Percentiles rank a stretch among this genome's conserved stretches.
These are phyloP conservation scores for Kockiozyma suomiensis DNA, from an alignment of 805 yeast genomes.

Conservation along the genomic window DNA sequence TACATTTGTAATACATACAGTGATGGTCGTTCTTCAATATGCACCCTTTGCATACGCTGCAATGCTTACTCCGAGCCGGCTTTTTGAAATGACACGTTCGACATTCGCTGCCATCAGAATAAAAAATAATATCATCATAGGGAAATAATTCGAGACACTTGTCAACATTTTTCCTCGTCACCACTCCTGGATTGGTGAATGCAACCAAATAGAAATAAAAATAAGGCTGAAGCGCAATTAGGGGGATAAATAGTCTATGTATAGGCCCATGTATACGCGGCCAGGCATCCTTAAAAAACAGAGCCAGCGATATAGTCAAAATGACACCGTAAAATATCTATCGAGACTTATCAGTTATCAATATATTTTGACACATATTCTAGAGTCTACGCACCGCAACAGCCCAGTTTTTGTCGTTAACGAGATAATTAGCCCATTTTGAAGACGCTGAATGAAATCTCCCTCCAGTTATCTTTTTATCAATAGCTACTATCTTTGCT, in stretches of 20 bases:
- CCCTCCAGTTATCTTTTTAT: constrained; percentile 31
- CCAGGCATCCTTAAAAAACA: constrained; percentile 33
- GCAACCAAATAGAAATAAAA: constrained; percentile 38
- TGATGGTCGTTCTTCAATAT: constrained; percentile 59
- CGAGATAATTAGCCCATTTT: constrained; percentile 19
- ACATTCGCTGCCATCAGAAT: constrained; percentile 48
- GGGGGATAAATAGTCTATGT: constrained; percentile 30
- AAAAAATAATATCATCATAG: constrained; percentile 58
- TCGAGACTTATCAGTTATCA: neutral
- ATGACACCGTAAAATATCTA: constrained; percentile 27
- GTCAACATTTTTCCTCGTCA: constrained; percentile 38
- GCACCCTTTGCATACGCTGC: constrained; percentile 55
- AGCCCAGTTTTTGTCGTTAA: constrained; percentile 37
- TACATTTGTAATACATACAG: constrained; percentile 43
- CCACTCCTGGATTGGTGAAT: constrained; percentile 46
- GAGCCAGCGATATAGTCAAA: constrained; percentile 22
- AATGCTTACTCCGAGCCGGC: constrained; percentile 67
- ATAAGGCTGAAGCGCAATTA: constrained; percentile 37
- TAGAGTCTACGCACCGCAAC: constrained; percentile 22
- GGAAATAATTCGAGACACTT: constrained; percentile 39
- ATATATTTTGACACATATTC: neutral
- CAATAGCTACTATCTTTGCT: constrained; percentile 19
- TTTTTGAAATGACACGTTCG: constrained; percentile 51
- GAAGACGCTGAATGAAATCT: constrained; percentile 5
- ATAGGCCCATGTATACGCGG: constrained; percentile 15